Evolutionary conservation across 2,329 filamentous ascomycete genomes (phyloP), one percentile per base, ranked within the genome.

Genomic region (Pyrenochaeta sp.): DNA sequence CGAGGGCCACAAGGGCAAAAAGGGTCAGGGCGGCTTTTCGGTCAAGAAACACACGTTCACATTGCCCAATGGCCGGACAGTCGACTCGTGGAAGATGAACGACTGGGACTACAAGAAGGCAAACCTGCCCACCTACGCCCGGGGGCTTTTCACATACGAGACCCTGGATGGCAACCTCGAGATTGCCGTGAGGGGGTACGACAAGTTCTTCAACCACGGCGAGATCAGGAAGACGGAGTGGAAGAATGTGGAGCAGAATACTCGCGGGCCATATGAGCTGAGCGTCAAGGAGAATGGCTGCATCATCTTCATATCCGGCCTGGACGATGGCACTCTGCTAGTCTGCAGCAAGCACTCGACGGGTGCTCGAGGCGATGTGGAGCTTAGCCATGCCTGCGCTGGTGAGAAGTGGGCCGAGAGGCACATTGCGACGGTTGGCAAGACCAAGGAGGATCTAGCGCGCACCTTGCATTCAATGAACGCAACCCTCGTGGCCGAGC

Each of bases 321-420:
- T 99, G 18, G 91, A 96, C 68, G 93, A 97, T 67, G 93, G 87
- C 31, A 92, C 91, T 1, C 81, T 99, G 9, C 81, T 99, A 7
- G 93, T 99, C n/a, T 98, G 94, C 84, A 98, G 94, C 82, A 99
- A 99, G 73, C 95, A 99, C 75, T 98, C 95, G 0, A 98, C 93
- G 0, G 95, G 95, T 6, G 81, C 86, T 20, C 85, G 94, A n/a
- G 77, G 77, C 18, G 91, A 96, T 70, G 78, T 81, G 4, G 83
- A 87, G 27, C 62, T 90, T 51, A 97, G 91, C 77, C 95, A 99
- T 79, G 91, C 95, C 2, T 82, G 84, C 53, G 92, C 87, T 3
- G 95, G 94, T 40, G 93, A 97, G 80, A 78, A 78, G 53, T 94
- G 91, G 83, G 82, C 97, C 0, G 89, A 95, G 73, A 84, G 81